Percentiles rank a stretch among this genome's conserved stretches.
phyloP scores from a whole-genome alignment of 805 yeast species.

The Spathaspora girioi region DNA sequence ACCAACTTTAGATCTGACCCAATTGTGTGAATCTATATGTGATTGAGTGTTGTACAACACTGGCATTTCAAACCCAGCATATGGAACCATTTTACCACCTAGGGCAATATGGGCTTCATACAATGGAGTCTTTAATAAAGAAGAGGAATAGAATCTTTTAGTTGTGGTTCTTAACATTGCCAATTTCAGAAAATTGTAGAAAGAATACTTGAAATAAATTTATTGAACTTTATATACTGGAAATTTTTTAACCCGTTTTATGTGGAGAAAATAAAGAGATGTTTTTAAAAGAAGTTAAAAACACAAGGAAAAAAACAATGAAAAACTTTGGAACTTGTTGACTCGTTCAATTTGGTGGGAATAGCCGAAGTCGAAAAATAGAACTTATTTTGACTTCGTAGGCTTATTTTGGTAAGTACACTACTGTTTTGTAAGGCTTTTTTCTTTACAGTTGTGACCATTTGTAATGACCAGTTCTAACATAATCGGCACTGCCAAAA shows the following conservation, averaged over 20 bases:
- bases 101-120: constrained; percentile 71
- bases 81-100: constrained; percentile 91
- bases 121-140: constrained; percentile 67
- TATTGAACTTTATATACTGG: background rate
- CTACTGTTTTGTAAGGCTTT: background rate
- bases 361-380: background rate
- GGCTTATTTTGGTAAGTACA: background rate
- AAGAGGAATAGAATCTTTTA: constrained; percentile 21
- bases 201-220: background rate
- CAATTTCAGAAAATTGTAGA: background rate
- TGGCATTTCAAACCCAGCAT: constrained; percentile 97
- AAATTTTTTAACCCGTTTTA: background rate
- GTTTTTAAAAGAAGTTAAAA: background rate
- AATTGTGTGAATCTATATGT: constrained; percentile 89
- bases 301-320: background rate
- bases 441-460: background rate
- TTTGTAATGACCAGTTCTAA: background rate
- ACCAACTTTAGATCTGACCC: constrained; percentile 89
- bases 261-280: constrained; percentile 1
- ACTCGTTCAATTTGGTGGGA: background rate
- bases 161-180: constrained; percentile 9
- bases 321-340: background rate
- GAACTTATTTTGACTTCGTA: background rate
- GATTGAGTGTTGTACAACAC: constrained; percentile 79
- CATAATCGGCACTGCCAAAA: background rate